phyloP scores from a whole-genome alignment of 2,329 filamentous ascomycete genomes.

The Aspergillus sp. region DNA sequence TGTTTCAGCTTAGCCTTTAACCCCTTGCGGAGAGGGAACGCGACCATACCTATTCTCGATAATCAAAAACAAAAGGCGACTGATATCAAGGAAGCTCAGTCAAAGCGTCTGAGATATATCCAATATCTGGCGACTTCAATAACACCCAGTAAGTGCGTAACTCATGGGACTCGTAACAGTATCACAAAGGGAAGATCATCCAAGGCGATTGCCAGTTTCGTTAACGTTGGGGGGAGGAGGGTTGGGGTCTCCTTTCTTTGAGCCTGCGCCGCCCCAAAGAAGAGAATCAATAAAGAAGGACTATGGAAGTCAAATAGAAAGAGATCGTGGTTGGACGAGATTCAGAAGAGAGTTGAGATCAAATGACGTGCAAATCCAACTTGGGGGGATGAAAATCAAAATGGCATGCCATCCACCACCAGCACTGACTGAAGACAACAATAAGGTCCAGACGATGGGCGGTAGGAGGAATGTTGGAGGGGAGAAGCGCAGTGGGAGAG shows the following conservation, averaged over 20 bases:
- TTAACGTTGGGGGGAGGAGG: slow-evolving; percentile 11
- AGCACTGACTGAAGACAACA: slow-evolving; percentile 15
- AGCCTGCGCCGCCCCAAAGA: not conserved
- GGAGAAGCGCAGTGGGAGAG: slow-evolving; percentile 6
- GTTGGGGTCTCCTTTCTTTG: slow-evolving; percentile 6
- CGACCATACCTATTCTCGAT: slow-evolving; percentile 22
- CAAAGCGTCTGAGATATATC: not conserved
- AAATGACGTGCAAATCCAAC: slow-evolving; percentile 14
- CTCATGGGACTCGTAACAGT: slow-evolving; percentile 19
- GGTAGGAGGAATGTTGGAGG: slow-evolving; percentile 13
- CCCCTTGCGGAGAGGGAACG: slow-evolving; percentile 21
- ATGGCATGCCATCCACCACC: slow-evolving; percentile 18
- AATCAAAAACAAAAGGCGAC: slow-evolving; percentile 20
- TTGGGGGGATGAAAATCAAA: slow-evolving; percentile 3
- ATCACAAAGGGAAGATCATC: slow-evolving; percentile 19
- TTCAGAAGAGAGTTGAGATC: slow-evolving; percentile 9
- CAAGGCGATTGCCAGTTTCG: slow-evolving; percentile 17
- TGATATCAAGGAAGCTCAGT: not conserved
- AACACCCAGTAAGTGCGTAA: slow-evolving; percentile 7
- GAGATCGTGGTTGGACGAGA: slow-evolving; percentile 10
- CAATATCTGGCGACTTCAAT: slow-evolving; percentile 5
- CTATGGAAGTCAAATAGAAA: slow-evolving; percentile 14
- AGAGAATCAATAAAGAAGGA: slow-evolving; percentile 25
- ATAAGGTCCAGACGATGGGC: slow-evolving; percentile 12
- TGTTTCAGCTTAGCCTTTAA: slow-evolving; percentile 13